A percentile compares a stretch with the other conserved stretches of the same genome.
Conservation (phyloP, 352 stramenopile genomes). For the Globisporangium parvum region DNA sequence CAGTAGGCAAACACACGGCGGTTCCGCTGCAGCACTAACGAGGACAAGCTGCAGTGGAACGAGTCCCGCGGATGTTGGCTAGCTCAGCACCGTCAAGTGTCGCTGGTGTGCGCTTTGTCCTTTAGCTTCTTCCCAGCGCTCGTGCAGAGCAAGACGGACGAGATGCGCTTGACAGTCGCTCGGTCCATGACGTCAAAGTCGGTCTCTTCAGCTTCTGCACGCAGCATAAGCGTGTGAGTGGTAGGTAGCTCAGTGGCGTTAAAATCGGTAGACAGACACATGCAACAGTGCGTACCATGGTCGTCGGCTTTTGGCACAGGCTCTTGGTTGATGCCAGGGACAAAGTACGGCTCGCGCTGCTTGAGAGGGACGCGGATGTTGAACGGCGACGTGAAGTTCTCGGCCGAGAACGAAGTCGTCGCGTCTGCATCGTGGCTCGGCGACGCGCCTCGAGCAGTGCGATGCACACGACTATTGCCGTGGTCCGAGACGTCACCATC, state of each 20-base stretch:
- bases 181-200: constrained; percentile 78
- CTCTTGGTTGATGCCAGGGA: constrained; percentile 37
- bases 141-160: constrained; percentile 58
- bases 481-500: neutral
- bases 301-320: constrained; percentile 21
- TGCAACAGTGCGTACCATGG: constrained; percentile 17
- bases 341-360: constrained; percentile 46
- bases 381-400: constrained; percentile 69
- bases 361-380: constrained; percentile 69
- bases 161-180: constrained; percentile 71
- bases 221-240: neutral
- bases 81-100: neutral
- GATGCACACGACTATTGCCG: constrained; percentile 2
- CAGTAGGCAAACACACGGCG: neutral
- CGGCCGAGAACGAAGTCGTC: constrained; percentile 20
- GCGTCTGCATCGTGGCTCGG: neutral
- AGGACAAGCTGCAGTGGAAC: too few relatives aligned
- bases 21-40: too few relatives aligned
- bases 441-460: neutral
- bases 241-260: neutral
- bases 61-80: too few relatives aligned
- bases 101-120: constrained; percentile 4
- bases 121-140: constrained; percentile 54
- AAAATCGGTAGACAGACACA: neutral
- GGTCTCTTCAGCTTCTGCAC: constrained; percentile 41